Evolutionary conservation across 176 grass and related monocot species (phyloP), one percentile per base, ranked within the genome.

Genomic region (Thinopyrum elongatum): DNA sequence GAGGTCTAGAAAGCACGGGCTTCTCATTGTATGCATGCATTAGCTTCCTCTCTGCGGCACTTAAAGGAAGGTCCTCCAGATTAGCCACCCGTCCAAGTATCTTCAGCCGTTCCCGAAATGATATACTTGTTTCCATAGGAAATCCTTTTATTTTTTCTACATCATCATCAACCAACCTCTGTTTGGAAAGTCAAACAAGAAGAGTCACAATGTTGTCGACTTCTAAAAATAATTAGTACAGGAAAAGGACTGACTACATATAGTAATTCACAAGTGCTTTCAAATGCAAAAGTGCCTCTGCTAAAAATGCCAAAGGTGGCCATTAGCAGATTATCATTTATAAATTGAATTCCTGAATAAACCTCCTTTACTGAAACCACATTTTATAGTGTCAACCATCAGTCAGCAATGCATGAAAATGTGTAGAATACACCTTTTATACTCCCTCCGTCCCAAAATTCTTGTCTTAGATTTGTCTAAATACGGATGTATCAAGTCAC

Each of bases 21-120:
- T 97, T 99, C 79, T 99, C 97, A 25, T 99, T 99, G 80, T 99
- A 99, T 26, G 97, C 90, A 84, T 91, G 84, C 94, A 99, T 99
- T 77, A 99, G 77, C 83, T 99, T 97, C 85, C 94, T 93, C 83
- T 99, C 94, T 0, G 97, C 90, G 19, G 84, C 87, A 81, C 92
- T 99, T 63, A 99, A 87, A 90, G 94, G 92, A 86, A 99, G 88
- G 73, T 99, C 97, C 57, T 99, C 97, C 80, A 99, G 61, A 93
- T 99, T 99, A 77, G 92, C 88, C 59, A 97, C 89, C 26, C 90
- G 90, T 22, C 92, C 97, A 59, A 99, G 94, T 84, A 99, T 97
- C 88, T 99, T 99, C 36, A 99, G 67, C 75, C 94, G 83, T 79
- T 99, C 94, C 73, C 97, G 90, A 89, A 93, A 96, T 74, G 97